Evolutionary conservation across 441 rosid genomes (phyloP), one percentile per base, ranked within the genome.

Genomic region (Populus hybrid): DNA sequence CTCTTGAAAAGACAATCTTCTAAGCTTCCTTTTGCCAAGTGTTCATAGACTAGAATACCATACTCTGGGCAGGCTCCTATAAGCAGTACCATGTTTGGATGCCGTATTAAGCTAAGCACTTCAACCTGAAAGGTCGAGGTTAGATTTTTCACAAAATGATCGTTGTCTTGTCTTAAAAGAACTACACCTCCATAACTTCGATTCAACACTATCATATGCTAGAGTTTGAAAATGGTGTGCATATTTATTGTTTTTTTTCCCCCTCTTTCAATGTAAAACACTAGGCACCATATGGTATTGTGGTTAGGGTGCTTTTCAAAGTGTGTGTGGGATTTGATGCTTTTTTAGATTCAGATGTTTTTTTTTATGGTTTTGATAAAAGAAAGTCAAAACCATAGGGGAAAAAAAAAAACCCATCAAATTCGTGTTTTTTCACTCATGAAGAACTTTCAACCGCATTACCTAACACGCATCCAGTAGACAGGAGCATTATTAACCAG

Each of bases 51-150:
- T 40, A 84, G 69, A 73, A 84, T 38, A 0, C 84, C 86, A 36
- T 84, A 84, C 67, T 84, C 86, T 8, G 86, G 86, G 36, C 84
- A 81, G 10, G 86, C 86, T 73, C 86, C 86, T 38, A 88, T 72
- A 18, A 88, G 89, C 26, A 88, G 86, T 65, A 88, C 90, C 90
- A 88, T 88, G 77, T 86, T 86, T 26, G 90, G 90, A 78, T 88
- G 90, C 76, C 90, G 77, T 73, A 88, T 83, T 76, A 80, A 80
- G 84, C 89, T 88, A 4, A 88, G 85, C n/a, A 88, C 85, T 78
- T 88, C 87, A 30, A 87, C 82, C 90, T 87, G 81, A 73, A 73
- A 73, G 77, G 9, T 35, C 21, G 50, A 67, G 11, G 26, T 72
- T 21, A 72, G 34, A 30, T 10, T 16, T 8, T 34, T 36, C 50